Evolutionary conservation across 345 rosid genomes (phyloP), one percentile per base, ranked within the genome.

Genomic region (Melastoma malabathricum): DNA sequence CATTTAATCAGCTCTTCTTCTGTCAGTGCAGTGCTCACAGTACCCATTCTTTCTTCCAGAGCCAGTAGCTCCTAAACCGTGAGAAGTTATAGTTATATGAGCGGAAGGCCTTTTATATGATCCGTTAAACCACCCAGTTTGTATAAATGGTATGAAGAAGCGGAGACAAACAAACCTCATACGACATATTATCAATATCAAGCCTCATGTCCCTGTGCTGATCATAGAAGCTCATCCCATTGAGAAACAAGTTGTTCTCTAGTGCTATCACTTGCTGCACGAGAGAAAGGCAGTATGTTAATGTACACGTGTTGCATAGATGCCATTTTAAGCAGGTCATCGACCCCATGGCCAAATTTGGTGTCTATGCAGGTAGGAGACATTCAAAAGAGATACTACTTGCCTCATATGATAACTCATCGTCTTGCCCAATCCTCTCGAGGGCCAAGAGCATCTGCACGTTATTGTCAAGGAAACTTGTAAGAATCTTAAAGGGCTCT

Each of bases 151-250:
- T 34, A 34, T 34, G 41, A 34, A 34, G 9, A 31, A 2, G 12
- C 12, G 41, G 41, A 34, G 41, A 34, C 41, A 29, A 50, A 68
- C 79, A 59, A 46, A 88, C 99, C 97, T 93, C 97, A 54, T 92
- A 92, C 27, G 98, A 84, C 98, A 88, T 88, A 69, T 81, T 69
- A 66, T 92, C 98, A 25, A 92, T 87, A 72, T 92, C 95, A 48
- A 87, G 78, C 70, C 98, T 84, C 98, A 92, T 76, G 39, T 81
- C 97, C 61, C 95, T 78, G 61, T 92, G 95, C 65, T 72, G 98
- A 63, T 92, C 98, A 63, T 79, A 64, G 54, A 87, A 70, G 64
- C 70, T 77, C 59, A 79, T 73, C 55, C 85, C 94, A 57, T 72
- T 73, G 14, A 84, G 82, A 55, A 84, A 74, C 59, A 92, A 63